Evolutionary conservation across 306 rosid species (phyloP), one percentile per base, ranked within the genome.

Genomic region (Prunus armeniaca): DNA sequence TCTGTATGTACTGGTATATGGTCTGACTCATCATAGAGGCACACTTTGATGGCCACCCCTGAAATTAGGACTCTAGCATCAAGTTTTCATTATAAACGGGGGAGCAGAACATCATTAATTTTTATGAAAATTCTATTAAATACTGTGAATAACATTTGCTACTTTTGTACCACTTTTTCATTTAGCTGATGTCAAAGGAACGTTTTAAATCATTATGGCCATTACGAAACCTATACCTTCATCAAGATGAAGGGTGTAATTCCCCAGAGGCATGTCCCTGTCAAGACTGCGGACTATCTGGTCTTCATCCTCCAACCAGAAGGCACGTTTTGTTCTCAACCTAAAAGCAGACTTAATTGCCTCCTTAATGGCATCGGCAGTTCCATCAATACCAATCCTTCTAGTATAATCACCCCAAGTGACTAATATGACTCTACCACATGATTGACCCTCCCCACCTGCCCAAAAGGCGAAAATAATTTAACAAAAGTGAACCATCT

Each of bases 221-320:
- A 18, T 19, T 14, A 32, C 12, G 22, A 28, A 46, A 67, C 47
- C 49, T 11, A n/a, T 83, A 88, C 98, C 98, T 92, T 95, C 98
- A 63, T 94, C 98, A 24, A 94, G 88, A 82, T 94, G 97, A 85
- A 94, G 98, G 79, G 86, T 86, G 89, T 95, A 95, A 81, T 79
- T 92, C 76, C 97, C 98, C 63, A 89, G 63, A 79, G 97, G 98
- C 98, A 95, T 95, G 80, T 95, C 96, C 77, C 96, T 92, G 79
- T 95, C 97, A 60, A 95, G 86, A 72, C 98, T 87, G 83, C 96
- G 86, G 81, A 95, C 86, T 65, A 95, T 87, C 79, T 92, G 96
- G 55, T 92, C 95, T 81, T 95, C 98, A 83, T 90, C 98, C 87
- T 95, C 97, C 87, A 95, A 89, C 98, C 98, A 95, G 83, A 95